phyloP scores from a whole-genome alignment of 1,284 basidiomycete species.

The Rhodotorula sp. region DNA sequence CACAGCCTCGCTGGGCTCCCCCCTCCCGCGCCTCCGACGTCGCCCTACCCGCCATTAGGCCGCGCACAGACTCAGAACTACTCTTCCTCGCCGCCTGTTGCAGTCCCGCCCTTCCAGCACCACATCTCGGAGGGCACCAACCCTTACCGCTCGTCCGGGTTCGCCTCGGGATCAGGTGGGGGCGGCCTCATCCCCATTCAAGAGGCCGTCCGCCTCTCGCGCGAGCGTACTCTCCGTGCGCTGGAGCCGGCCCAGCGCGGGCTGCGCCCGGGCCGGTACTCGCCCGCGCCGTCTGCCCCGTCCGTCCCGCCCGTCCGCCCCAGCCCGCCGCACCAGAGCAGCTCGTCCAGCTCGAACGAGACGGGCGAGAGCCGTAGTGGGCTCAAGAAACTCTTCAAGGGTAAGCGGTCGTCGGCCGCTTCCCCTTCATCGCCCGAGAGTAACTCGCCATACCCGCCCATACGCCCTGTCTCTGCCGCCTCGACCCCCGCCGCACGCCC shows the following conservation, averaged over 20 bases:
- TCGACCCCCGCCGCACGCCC: too few species aligned
- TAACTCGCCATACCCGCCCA: background rate
- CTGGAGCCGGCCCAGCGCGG: background rate
- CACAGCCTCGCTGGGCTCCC: background rate
- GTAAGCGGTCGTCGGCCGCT: too few species aligned
- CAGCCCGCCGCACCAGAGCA: background rate
- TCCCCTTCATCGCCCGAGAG: too few species aligned
- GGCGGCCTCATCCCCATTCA: background rate
- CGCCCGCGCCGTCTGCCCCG: background rate
- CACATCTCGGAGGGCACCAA: conserved; percentile 3
- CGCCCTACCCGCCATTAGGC: background rate
- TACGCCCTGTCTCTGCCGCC: too few species aligned
- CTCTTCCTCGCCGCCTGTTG: background rate
- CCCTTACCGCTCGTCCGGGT: background rate
- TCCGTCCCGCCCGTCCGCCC: background rate
- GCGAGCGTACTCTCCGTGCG: background rate
- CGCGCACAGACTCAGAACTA: background rate
- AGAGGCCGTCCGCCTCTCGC: background rate
- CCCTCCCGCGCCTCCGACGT: background rate
- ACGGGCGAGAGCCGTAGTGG: too few species aligned
- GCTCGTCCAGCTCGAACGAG: background rate
- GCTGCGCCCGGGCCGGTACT: too few species aligned
- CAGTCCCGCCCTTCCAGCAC: background rate
- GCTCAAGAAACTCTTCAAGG: too few species aligned
- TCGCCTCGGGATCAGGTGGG: background rate